Percentiles rank a stretch among this genome's conserved stretches.
Evolutionary conservation across 2,329 filamentous ascomycete species (phyloP).

Genomic region (Verticillium longisporum): DNA sequence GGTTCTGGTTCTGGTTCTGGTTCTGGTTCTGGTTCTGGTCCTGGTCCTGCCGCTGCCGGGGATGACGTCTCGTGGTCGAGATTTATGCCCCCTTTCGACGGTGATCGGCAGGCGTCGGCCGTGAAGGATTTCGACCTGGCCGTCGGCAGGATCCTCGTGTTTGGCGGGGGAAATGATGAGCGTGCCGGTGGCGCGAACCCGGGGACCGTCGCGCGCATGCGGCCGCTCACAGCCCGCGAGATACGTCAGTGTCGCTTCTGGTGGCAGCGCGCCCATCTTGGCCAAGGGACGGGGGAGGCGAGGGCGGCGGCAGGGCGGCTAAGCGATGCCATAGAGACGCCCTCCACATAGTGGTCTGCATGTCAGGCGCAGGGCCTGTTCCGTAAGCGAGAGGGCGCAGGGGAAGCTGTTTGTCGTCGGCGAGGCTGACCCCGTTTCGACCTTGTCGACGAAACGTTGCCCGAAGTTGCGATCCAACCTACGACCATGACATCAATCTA

Average conservation of each 20-base stretch:
- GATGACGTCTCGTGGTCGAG: constrained; percentile 29
- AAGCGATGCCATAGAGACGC: background rate
- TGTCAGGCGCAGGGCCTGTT: no score
- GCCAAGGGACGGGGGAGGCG: constrained; percentile 31
- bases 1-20: constrained; percentile 1
- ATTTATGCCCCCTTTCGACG: constrained; percentile 32
- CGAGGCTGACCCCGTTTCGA: no score
- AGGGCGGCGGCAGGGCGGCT: background rate
- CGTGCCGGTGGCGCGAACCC: constrained; percentile 19
- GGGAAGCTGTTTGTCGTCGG: no score
- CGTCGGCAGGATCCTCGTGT: constrained; percentile 40
- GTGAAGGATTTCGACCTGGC: constrained; percentile 1
- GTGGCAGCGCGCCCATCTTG: constrained; percentile 47
- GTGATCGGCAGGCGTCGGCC: background rate
- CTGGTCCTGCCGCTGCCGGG: constrained; percentile 1
- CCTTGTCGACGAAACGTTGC: no score
- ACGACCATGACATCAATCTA: no score
- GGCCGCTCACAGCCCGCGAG: constrained; percentile 34
- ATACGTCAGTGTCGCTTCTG: constrained; percentile 50
- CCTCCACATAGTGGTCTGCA: no score
- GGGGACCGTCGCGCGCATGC: constrained; percentile 37
- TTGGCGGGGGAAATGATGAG: constrained; percentile 55
- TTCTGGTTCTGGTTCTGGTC: no score
- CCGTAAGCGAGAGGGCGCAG: no score
- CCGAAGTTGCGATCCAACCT: no score